Base-by-base conservation (phyloP, 2,329 filamentous ascomycete genomes). In the Parasarocladium wereldwijsianum region DNA sequence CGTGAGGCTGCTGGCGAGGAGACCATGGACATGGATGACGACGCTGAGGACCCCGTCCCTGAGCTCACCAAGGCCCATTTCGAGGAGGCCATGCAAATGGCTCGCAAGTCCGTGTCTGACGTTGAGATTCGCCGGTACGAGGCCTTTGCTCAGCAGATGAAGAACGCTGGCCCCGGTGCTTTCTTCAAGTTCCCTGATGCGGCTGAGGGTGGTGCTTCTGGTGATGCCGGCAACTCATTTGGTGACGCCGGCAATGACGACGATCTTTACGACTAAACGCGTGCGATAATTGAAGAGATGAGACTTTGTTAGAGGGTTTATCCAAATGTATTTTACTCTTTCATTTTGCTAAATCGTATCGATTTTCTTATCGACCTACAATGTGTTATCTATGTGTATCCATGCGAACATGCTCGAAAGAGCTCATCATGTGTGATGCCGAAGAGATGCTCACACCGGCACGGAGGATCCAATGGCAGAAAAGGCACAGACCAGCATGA, bases 71-170 rank as follows among this genome's bases (percentile, higher is more conserved):
- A 83, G 62, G 80, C 78, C 34, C 90, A 98, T 62, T 98, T 98
- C 52, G 87, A 96, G 65, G 90, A 98, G 68, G 90, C 90, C 25
- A 98, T 98, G 90, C 76, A 81, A 56, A 77, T 79, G 57, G 90
- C 90, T 39, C 80, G 90, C 56, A 76, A 82, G 52, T 96, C 90
- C 17, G 90, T 98, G 43, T 86, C 74, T 34, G 90, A 98, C 43
- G 87, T 96, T 14, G 90, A 98, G 68, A 93, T 98, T 47, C 81
- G 90, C 50, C 79, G 87, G 37, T 98, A 98, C 62, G 90, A 98
- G 68, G 87, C 90, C 4, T 98, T 98, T 48, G 82, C 87, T 23
- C 87, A 96, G 64, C 87, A 87, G 55, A 92, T 98, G 85, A 98
- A 98, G 81, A 93, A 93, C 54, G 76, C 83, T 36, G 86, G 85